Evolutionary conservation across 176 grass and related monocot species (phyloP), one percentile per base, ranked within the genome.

Genomic region (Rhynchospora breviuscula): DNA sequence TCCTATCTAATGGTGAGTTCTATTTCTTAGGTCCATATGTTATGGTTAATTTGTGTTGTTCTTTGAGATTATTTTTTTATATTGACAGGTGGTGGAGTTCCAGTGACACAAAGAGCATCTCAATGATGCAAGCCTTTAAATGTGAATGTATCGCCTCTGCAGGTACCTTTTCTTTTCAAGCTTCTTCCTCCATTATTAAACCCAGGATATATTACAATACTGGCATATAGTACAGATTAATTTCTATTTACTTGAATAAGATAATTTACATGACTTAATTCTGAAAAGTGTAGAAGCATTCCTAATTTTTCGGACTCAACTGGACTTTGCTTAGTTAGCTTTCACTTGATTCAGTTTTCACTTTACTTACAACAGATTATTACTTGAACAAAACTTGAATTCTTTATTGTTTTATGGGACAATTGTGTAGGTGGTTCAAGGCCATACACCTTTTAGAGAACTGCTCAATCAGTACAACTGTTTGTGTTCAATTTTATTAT

Each of bases 1-100:
- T 94, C 85, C 88, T 98, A 71, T 93, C 95, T 47, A 98, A 98
- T 14, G 95, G 95, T 98, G 57, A 93, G 79, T 56, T 71, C 10
- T 65, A 26, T 70, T 43, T 67, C 69, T 64, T 2, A 64, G 2
- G 65, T 53, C 75, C 11, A 11, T 85, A 79, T 72, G 19, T 18
- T 18, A 46, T 5, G 12, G 21, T 64, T 40, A 26, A 12, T 49
- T 15, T 54, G 7, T 60, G 51, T 75, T 53, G 63, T 79, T 52
- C n/a, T 66, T 59, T 69, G 19, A 23, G 53, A 46, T 63, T 86
- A 3, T 70, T 58, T n/a, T 9, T 88, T 79, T 57, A 12, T 61
- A 66, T 78, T 3, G 19, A 86, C 44, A 98, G 95, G 92, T 90
- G 95, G 95, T 48, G 92, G 95, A 81, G 79, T 94, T 88, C 92